Evolutionary conservation across 352 stramenopile species (phyloP), one percentile per base, ranked within the genome.

Genomic region (Plasmopara muralis): DNA sequence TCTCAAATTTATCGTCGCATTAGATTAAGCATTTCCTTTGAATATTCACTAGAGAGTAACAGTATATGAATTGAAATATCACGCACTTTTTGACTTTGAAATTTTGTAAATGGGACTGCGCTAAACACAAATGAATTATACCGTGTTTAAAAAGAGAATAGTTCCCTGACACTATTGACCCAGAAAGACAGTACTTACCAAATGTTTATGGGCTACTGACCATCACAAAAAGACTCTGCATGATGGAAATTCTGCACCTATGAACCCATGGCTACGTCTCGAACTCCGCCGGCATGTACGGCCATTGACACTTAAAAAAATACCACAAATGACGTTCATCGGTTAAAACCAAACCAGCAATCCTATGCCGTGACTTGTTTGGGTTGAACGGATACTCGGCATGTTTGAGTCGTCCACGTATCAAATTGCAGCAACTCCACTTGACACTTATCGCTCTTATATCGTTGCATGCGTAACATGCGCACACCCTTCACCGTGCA

Each of bases 241-340:
- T 99, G 99, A 72, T 98, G 95, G 75, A 99, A 99, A 74, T 98
- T 91, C 61, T 95, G 93, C 47, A 98, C 68, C 96, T 96, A 99
- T 10, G 96, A 95, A 43, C 93, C 96, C 31, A 84, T 88, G 83
- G 63, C 43, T 77, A 54, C 48, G 80, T 55, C 28, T 89, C 76
- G 64, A 96, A 95, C 50, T 89, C 83, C 20, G 74, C 57, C 25
- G 95, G 93, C 62, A 87, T 87, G 74, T 91, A 99, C 25, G 96
- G 96, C 93, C 94, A 98, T 78, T 99, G 97, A 87, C 95, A 99
- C 61, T 90, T 91, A 50, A 97, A 93, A 71, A 98, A 98, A 33
- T 88, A 92, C 50, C 96, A 98, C 55, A 99, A 67, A 82, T 99
- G 96, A 47, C 97, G 84, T 33, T 97, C 97, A 68, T 99, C 96